phyloP scores from a whole-genome alignment of 306 rosid species.

The Hippophae gyantsensis region DNA sequence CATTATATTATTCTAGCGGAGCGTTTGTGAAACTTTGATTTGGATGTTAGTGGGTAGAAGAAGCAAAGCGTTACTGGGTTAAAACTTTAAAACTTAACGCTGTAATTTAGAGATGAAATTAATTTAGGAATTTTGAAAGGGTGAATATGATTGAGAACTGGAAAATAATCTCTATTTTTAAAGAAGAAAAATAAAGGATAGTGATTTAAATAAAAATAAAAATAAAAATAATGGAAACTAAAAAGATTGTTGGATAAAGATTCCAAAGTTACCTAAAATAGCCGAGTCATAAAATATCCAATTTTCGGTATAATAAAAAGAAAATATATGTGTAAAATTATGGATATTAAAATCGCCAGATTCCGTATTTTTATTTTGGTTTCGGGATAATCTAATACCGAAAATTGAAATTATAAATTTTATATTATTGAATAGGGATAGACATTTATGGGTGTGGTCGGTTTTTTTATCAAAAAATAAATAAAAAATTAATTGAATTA shows the following conservation, averaged over 20 bases:
- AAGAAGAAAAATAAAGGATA: constrained; percentile 4
- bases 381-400: too few species aligned
- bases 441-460: too few species aligned
- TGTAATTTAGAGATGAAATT: background rate
- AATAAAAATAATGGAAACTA: background rate
- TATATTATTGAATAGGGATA: too few species aligned
- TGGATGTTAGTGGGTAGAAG: too few species aligned
- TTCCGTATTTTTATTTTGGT: too few species aligned
- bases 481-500: too few species aligned
- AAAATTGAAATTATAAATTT: too few species aligned
- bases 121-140: background rate
- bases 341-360: too few species aligned
- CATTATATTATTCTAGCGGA: too few species aligned
- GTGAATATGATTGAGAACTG: background rate
- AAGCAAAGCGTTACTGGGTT: too few species aligned
- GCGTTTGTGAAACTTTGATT: too few species aligned
- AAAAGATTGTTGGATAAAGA: constrained; percentile 8
- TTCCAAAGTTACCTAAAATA: constrained; percentile 10
- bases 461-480: too few species aligned
- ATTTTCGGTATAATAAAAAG: background rate
- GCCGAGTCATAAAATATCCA: background rate
- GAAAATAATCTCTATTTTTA: background rate
- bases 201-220: background rate
- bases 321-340: background rate
- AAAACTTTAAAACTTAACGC: background rate